Conservation (phyloP, 106 monocot genomes). For the Apostasia shenzhenica region DNA sequence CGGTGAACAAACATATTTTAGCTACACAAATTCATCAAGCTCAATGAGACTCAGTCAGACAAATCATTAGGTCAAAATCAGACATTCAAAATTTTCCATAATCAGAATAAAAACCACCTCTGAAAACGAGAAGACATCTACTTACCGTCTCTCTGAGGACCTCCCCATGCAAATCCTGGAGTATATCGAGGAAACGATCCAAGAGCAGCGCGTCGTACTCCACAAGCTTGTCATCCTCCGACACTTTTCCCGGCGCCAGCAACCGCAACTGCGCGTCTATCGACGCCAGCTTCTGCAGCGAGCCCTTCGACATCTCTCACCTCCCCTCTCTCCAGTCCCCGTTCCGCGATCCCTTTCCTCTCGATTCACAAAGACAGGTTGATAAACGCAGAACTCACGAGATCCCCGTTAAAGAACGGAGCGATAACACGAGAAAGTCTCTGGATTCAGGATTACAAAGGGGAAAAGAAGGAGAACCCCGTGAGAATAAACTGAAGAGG, state of each 20-base stretch:
- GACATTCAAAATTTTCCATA: not conserved
- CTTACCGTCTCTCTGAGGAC: slow-evolving; percentile 70
- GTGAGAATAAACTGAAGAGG: no score
- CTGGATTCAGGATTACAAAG: no score
- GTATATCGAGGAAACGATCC: slow-evolving; percentile 92
- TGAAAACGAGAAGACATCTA: not conserved
- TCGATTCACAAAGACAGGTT: no score
- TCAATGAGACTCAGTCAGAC: no score
- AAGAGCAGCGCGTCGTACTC: slow-evolving; percentile 92
- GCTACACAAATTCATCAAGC: no score
- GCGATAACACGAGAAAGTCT: not conserved
- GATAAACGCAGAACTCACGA: not conserved
- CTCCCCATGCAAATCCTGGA: slow-evolving; percentile 79
- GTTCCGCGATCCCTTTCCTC: slow-evolving; percentile 1
- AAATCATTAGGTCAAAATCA: no score
- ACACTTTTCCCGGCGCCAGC: slow-evolving; percentile 88
- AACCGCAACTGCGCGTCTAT: slow-evolving; percentile 90
- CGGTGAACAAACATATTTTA: no score
- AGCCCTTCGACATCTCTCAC: slow-evolving; percentile 28
- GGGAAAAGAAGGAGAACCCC: no score
- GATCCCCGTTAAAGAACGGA: not conserved
- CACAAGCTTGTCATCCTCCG: slow-evolving; percentile 94
- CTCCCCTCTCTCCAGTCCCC: not conserved
- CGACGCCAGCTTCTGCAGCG: slow-evolving; percentile 65
- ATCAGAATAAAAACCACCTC: not conserved